These are phyloP conservation scores for Monilinia laxa DNA, from an alignment of 2,329 filamentous ascomycete species.

Conservation along the genomic window DNA sequence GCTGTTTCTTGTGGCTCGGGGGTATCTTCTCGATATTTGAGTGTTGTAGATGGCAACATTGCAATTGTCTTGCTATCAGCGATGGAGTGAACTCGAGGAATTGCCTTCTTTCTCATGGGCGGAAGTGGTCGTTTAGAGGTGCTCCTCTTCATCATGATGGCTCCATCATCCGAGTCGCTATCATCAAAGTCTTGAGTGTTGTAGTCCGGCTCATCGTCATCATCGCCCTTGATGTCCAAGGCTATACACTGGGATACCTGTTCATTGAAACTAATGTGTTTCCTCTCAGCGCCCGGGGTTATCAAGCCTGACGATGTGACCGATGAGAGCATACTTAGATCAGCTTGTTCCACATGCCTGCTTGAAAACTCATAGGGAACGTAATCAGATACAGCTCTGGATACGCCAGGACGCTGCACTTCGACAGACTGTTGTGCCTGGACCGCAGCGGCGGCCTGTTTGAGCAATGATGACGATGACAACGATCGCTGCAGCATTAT, in stretches of 20 bases:
- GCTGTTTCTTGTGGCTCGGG: constrained; percentile 63
- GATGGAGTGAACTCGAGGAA: constrained; percentile 49
- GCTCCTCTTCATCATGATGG: constrained; percentile 68
- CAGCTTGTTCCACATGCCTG: constrained; percentile 16
- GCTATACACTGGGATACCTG: constrained; percentile 96
- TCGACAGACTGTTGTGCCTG: constrained; percentile 26
- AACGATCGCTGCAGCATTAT: constrained; percentile 85
- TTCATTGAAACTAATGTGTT: constrained; percentile 94
- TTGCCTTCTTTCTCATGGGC: constrained; percentile 42
- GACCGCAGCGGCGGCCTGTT: constrained; percentile 52
- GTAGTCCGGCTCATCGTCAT: constrained; percentile 55
- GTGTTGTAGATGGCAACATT: constrained; percentile 64
- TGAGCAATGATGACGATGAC: constrained; percentile 80
- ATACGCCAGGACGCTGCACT: constrained; percentile 13
- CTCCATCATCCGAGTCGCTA: constrained; percentile 60
- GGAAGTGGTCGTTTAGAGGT: constrained; percentile 51
- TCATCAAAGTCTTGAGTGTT: constrained; percentile 49
- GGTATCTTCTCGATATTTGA: constrained; percentile 58
- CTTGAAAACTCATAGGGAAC: constrained; percentile 60
- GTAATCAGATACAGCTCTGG: constrained; percentile 59
- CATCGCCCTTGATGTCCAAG: constrained; percentile 80
- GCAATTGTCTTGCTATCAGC: constrained; percentile 66
- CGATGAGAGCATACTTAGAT: constrained; percentile 57
- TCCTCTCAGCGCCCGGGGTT: constrained; percentile 66
- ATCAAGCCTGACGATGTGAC: constrained; percentile 69